phyloP scores from a whole-genome alignment of 164 flowering plant species.

The Tinospora cordifolia region DNA sequence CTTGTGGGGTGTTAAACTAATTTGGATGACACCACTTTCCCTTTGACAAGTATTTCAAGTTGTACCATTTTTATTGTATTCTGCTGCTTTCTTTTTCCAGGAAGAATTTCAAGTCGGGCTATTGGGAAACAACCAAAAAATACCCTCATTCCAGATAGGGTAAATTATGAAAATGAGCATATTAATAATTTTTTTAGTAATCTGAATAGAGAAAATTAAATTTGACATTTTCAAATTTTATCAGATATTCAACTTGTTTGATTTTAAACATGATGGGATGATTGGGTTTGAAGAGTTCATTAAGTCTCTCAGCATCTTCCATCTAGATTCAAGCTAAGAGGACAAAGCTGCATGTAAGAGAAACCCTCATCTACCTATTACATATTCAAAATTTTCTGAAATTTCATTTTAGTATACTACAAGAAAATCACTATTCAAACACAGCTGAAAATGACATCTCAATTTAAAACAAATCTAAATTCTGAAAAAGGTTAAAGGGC shows the following conservation, averaged over 20 bases:
- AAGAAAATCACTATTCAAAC: no score
- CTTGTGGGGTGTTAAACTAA: no score
- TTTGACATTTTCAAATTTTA: not conserved
- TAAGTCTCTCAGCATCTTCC: constrained; percentile 30
- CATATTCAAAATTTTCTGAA: not conserved
- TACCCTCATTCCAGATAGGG: constrained; percentile 39
- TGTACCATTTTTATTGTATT: no score
- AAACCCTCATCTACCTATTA: not conserved
- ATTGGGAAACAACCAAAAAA: constrained; percentile 29
- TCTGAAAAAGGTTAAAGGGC: no score
- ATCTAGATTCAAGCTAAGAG: constrained; percentile 25
- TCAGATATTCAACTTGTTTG: constrained; percentile 30
- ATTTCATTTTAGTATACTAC: not conserved
- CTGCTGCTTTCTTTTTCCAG: constrained; percentile 20
- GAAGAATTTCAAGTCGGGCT: constrained; percentile 44
- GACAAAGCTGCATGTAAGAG: constrained; percentile 26
- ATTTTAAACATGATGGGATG: constrained; percentile 25
- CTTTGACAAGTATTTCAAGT: no score
- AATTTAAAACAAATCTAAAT: no score
- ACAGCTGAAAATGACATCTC: no score
- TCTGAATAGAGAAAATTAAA: not conserved
- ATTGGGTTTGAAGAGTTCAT: constrained; percentile 35
- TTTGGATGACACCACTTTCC: no score
- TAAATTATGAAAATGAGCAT: constrained; percentile 2
- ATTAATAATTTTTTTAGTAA: not conserved